These are phyloP conservation scores for Alternaria hordeiaustralica DNA, from an alignment of 2,329 filamentous ascomycete species.

Conservation along the genomic window DNA sequence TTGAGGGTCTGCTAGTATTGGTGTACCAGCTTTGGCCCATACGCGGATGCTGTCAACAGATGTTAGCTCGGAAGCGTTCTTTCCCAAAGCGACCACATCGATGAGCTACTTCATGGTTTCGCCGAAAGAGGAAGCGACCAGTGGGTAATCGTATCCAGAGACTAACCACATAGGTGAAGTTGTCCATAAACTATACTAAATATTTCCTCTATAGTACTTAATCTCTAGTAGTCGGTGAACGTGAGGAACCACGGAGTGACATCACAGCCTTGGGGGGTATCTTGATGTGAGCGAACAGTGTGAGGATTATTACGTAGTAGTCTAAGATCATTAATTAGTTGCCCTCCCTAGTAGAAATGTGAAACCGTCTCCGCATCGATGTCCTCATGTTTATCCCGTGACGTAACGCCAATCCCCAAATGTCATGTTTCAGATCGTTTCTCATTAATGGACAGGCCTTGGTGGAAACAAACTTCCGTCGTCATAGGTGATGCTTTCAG, in stretches of 20 bases:
- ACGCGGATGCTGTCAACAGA: not conserved
- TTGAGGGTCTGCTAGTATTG: not conserved
- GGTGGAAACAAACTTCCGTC: not conserved
- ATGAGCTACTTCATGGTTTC: not conserved
- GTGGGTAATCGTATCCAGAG: not conserved
- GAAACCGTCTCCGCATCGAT: not conserved
- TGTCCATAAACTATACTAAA: not conserved
- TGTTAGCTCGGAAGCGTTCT: not conserved
- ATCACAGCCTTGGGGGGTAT: not conserved
- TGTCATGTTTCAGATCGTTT: not conserved
- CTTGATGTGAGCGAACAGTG: not conserved
- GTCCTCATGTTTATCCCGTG: not conserved
- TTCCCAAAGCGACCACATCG: not conserved
- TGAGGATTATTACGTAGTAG: not conserved
- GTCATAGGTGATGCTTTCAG: slow-evolving; percentile 4
- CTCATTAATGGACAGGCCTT: not conserved
- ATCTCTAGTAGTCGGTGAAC: not conserved
- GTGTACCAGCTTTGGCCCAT: not conserved
- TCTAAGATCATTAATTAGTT: not conserved
- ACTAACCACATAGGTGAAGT: not conserved
- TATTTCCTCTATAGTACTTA: not conserved
- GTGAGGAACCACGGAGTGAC: not conserved
- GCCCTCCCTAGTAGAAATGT: not conserved
- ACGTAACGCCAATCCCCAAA: not conserved
- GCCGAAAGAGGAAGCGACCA: not conserved